Base-by-base conservation (phyloP, 2,329 filamentous ascomycete genomes). In the Ambrosiella beaveri region DNA sequence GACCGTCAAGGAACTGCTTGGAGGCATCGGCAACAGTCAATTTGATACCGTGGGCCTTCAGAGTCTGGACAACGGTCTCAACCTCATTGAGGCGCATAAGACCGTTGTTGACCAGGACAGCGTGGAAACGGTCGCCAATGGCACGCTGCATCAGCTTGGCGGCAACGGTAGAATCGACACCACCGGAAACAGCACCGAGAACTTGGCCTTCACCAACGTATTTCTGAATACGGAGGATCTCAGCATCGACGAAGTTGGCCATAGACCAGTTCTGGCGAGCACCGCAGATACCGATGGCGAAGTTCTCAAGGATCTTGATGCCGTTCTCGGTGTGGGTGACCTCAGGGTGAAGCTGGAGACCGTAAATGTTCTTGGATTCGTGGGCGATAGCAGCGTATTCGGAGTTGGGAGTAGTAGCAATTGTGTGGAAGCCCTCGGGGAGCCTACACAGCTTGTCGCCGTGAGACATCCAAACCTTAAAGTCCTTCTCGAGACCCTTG, bases 291-390 rank as follows among this genome's bases (percentile, higher is more conserved):
- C 79, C 75, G 60, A 95, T 77, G 11, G 82, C 82, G 66, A 96
- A 97, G 75, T 97, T 97, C 67, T 77, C 72, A 50, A 96, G 75
- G 4, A 95, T 67, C 36, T 85, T 74, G 8, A 68, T 84, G 39
- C 90, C 89, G 58, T 78, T 74, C 7, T 79, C 76, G 0, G 85
- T 89, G 66, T 88, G 81, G 12, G 79, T 63, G 39, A 95, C 78
- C 68, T 96, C 90, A 0, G 90, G 89, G 69, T 95, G 90, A 69
- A 95, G 91, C 67, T 96, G 90, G 52, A 95, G 79, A 57, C 85
- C 87, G 66, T 82, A 95, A 64, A 87, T 82, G 35, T 82, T 81
- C 73, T 84, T 81, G 7, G 71, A 70, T 67, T 80, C 67, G 67
- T 89, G 85, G 15, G 84, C 85, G 64, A 91, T 94, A 60, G 81